Evolutionary conservation across 2,329 filamentous ascomycete species (phyloP).

Genomic region (Fusarium devonianum): DNA sequence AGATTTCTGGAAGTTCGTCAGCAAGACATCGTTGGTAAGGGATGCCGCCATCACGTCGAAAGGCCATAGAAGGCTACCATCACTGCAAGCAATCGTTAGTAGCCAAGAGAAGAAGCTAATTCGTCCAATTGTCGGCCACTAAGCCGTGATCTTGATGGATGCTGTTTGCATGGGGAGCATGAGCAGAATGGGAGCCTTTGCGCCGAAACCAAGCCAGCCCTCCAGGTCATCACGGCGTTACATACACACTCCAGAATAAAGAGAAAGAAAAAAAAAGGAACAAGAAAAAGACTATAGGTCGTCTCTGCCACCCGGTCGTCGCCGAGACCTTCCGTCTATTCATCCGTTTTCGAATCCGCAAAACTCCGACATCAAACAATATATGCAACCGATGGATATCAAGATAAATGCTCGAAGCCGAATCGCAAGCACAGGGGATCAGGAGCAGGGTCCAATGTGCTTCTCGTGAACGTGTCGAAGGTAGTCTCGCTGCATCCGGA

Average conservation of each 20-base stretch:
- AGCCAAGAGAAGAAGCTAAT: constrained; percentile 25
- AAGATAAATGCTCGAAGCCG: constrained; percentile 4
- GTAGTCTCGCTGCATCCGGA: constrained; percentile 71
- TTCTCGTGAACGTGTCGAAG: constrained; percentile 61
- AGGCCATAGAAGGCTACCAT: constrained; percentile 19
- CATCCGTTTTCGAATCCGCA: constrained; percentile 20
- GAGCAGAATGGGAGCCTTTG: constrained; percentile 14
- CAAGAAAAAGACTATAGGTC: constrained; percentile 11
- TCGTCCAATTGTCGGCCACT: constrained; percentile 40
- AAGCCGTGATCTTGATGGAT: constrained; percentile 31
- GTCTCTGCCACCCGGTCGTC: constrained; percentile 10
- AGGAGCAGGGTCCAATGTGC: constrained; percentile 45
- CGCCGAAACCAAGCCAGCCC: constrained; percentile 25
- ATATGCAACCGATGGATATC: constrained; percentile 14
- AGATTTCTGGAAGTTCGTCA: constrained; percentile 8
- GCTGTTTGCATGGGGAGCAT: constrained; percentile 17
- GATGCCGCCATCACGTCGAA: constrained; percentile 21
- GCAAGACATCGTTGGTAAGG: background rate
- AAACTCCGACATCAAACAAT: constrained; percentile 26
- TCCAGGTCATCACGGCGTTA: constrained; percentile 38
- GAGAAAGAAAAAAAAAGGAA: background rate
- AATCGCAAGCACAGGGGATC: constrained; percentile 22
- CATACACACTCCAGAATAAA: constrained; percentile 30
- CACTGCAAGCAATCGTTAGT: constrained; percentile 45
- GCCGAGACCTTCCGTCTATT: constrained; percentile 15